These are phyloP conservation scores for Rhodotorula mucilaginosa DNA, from an alignment of 1,284 basidiomycete genomes.

Conservation along the genomic window DNA sequence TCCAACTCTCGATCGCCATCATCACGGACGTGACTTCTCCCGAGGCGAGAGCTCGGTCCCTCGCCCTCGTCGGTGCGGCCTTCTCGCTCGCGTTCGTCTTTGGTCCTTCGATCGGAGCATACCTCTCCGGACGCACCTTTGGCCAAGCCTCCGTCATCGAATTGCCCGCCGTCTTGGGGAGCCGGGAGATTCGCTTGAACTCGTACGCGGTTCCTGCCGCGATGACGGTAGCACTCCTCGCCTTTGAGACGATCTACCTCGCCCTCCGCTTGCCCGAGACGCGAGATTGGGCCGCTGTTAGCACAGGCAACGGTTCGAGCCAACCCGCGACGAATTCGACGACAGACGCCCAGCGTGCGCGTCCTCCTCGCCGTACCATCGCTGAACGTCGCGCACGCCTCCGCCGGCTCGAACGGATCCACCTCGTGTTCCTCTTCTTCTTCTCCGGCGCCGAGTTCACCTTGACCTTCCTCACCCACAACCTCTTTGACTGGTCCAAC, in stretches of 20 bases:
- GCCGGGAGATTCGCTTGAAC: slow-evolving; percentile 63
- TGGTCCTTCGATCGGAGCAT: slow-evolving; percentile 61
- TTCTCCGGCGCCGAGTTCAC: slow-evolving; percentile 93
- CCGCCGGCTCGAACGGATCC: slow-evolving; percentile 59
- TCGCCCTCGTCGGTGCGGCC: slow-evolving; percentile 88
- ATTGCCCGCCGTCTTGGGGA: not conserved
- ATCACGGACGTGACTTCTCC: slow-evolving; percentile 81
- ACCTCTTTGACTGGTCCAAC: slow-evolving; percentile 82
- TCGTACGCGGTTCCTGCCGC: slow-evolving; percentile 73
- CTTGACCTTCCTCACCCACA: slow-evolving; percentile 80
- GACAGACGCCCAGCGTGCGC: not conserved
- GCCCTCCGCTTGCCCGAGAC: slow-evolving; percentile 46
- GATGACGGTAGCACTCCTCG: slow-evolving; percentile 38
- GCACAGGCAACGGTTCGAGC: not conserved
- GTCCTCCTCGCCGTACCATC: not conserved
- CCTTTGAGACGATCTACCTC: slow-evolving; percentile 44
- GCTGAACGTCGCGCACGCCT: slow-evolving; percentile 43
- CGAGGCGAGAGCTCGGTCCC: slow-evolving; percentile 59
- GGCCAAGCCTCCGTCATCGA: slow-evolving; percentile 35
- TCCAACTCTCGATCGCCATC: slow-evolving; percentile 63
- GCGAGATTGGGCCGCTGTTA: slow-evolving; percentile 14
- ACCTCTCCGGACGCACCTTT: slow-evolving; percentile 50
- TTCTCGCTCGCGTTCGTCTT: slow-evolving; percentile 82
- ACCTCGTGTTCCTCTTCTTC: slow-evolving; percentile 77
- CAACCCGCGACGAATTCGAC: not conserved